A percentile compares a stretch with the other conserved stretches of the same genome.
Evolutionary conservation across 148 eudicot genomes (phyloP).

Genomic region (Camellia granthamiana): DNA sequence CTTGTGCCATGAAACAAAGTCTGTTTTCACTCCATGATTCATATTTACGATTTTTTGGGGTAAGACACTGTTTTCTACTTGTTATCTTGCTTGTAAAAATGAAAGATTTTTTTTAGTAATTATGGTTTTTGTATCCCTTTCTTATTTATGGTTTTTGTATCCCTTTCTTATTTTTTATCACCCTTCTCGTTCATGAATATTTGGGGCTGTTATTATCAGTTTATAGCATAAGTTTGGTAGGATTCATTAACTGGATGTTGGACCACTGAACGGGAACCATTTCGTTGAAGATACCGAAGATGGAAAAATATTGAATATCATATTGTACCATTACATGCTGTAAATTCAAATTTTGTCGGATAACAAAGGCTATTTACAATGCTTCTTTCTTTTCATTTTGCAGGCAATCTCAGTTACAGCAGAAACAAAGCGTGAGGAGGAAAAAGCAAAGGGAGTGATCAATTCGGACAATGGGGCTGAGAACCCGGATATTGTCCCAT

Average conservation of each 20-base stretch:
- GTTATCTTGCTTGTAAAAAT: too few species aligned
- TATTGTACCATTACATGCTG: neutral
- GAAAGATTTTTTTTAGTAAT: too few species aligned
- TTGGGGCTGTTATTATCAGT: neutral
- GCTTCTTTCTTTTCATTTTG: slow-evolving; percentile 1
- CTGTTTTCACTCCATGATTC: too few species aligned
- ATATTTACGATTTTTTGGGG: too few species aligned
- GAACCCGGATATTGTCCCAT: slow-evolving; percentile 88
- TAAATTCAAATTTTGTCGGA: neutral
- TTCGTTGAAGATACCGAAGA: neutral
- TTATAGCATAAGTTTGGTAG: neutral
- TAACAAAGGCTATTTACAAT: neutral
- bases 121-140: too few species aligned
- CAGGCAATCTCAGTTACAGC: slow-evolving; percentile 82
- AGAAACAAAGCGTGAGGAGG: slow-evolving; percentile 86
- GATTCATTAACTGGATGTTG: neutral
- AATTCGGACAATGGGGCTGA: slow-evolving; percentile 62
- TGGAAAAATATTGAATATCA: neutral
- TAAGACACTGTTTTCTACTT: too few species aligned
- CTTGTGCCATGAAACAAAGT: too few species aligned
- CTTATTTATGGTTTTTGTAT: too few species aligned
- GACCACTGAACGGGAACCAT: neutral
- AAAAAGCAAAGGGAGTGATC: slow-evolving; percentile 76
- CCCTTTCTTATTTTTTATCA: too few species aligned
- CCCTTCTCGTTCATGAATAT: too few species aligned